A percentile compares a stretch with the other conserved stretches of the same genome.
phyloP scores from a whole-genome alignment of 768 basidiomycete genomes.

The Leccinellum luteum region DNA sequence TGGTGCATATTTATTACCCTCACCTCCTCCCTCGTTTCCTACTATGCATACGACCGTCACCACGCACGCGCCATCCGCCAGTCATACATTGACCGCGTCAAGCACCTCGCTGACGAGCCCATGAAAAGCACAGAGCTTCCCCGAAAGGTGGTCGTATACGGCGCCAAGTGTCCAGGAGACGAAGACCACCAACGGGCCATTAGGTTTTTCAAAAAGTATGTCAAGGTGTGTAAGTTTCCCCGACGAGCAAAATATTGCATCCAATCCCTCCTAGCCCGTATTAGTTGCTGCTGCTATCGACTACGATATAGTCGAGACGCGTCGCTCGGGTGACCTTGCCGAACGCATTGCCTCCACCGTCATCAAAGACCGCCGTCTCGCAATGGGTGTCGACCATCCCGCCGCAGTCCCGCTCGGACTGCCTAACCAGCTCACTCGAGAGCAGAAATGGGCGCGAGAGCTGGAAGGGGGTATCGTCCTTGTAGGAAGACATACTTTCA shows the following conservation, averaged over 20 bases:
- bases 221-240: slow-evolving; percentile 68
- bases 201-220: slow-evolving; percentile 92
- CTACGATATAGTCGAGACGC: slow-evolving; percentile 79
- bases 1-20: slow-evolving; percentile 91
- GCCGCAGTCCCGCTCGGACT: slow-evolving; percentile 41
- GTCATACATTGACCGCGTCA: slow-evolving; percentile 77
- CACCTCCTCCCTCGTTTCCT: slow-evolving; percentile 65
- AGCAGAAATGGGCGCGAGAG: slow-evolving; percentile 53
- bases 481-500: slow-evolving; percentile 86
- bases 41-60: slow-evolving; percentile 83
- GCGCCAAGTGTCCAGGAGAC: slow-evolving; percentile 91
- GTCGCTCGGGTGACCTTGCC: slow-evolving; percentile 84
- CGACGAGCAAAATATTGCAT: neutral
- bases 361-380: slow-evolving; percentile 63
- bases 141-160: slow-evolving; percentile 83
- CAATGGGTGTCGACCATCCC: slow-evolving; percentile 60
- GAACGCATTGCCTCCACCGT: slow-evolving; percentile 71
- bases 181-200: slow-evolving; percentile 83
- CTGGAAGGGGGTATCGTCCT: slow-evolving; percentile 84
- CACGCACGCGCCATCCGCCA: slow-evolving; percentile 77
- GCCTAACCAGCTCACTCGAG: slow-evolving; percentile 51
- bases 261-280: slow-evolving; percentile 61
- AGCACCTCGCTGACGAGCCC: slow-evolving; percentile 68
- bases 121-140: slow-evolving; percentile 63
- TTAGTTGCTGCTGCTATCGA: slow-evolving; percentile 93